phyloP scores from a whole-genome alignment of 2,329 filamentous ascomycete genomes.

The Trichophyton mentagrophytes region DNA sequence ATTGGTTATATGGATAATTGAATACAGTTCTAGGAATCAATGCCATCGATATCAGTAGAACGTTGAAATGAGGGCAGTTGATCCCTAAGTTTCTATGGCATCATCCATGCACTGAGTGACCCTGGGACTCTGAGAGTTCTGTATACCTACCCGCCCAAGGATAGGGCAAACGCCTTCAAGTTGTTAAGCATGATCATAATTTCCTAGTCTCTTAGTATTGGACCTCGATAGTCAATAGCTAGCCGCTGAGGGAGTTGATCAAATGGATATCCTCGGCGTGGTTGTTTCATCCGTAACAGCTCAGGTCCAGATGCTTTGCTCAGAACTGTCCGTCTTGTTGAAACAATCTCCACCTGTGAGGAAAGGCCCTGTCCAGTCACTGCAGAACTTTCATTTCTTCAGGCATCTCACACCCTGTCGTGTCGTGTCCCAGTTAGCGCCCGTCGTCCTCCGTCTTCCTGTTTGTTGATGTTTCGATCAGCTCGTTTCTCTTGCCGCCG shows the following conservation, averaged over 20 bases:
- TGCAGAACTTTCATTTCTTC: background rate
- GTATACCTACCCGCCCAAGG: too few relatives aligned
- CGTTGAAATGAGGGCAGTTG: too few relatives aligned
- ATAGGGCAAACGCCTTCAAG: background rate
- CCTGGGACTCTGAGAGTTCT: too few relatives aligned
- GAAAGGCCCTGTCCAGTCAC: background rate
- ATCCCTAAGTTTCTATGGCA: too few relatives aligned
- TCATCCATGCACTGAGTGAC: too few relatives aligned
- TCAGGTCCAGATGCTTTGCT: background rate
- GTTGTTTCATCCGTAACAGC: background rate
- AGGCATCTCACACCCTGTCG: background rate
- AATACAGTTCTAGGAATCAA: too few relatives aligned
- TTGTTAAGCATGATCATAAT: background rate
- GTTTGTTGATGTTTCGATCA: background rate
- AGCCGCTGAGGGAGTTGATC: background rate
- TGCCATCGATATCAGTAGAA: too few relatives aligned
- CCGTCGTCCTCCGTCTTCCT: background rate
- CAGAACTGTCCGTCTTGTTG: background rate
- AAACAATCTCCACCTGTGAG: background rate
- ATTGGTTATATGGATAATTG: too few relatives aligned
- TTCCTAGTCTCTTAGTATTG: background rate
- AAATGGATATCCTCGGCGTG: too few relatives aligned
- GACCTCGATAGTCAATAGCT: background rate
- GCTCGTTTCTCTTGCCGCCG: background rate
- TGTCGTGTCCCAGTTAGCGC: slow-evolving; percentile 1